Evolutionary conservation across 257 asterid genomes (phyloP), one percentile per base, ranked within the genome.

Genomic region (Mitragyna speciosa): DNA sequence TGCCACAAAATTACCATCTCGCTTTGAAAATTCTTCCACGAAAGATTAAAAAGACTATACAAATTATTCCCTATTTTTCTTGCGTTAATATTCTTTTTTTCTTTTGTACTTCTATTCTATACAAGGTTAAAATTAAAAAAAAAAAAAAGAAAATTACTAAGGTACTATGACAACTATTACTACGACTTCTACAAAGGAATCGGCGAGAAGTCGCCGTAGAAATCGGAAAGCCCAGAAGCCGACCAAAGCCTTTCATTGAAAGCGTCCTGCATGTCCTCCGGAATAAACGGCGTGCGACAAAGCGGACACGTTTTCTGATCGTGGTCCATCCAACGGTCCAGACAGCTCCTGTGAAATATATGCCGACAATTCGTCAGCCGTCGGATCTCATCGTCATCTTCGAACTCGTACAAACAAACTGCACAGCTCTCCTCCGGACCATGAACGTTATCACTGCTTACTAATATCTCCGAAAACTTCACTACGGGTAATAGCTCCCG

Each of bases 241-340:
- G 89, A 15, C 98, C 97, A 96, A 41, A 96, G 85, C 81, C 94
- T 82, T 84, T 96, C 97, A 74, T 93, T 92, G 77, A 96, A 94
- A 20, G 81, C 80, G 82, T 92, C 98, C 89, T 90, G 97, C 97
- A 92, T 87, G 87, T 94, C 97, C 63, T 90, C 96, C 24, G 99
- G 97, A 1, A 96, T 84, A 36, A 96, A 89, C 47, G 89, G 89
- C 79, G 92, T 89, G 39, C 99, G 86, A 82, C 99, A 96, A 30
- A 96, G 93, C 3, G 99, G 98, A 56, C 99, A 96, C 72, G 99
- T 96, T 69, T 92, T 92, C 97, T 91, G 98, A 84, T 92, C 98
- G 81, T 92, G 98, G 84, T 94, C 98, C 96, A 96, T 94, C 99
- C 99, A 96, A 47, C 98, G 97, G 93, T 96, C 99, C 65, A 96